Percentiles rank a stretch among this genome's conserved stretches.
These are phyloP conservation scores for Trichoderma atrobrunneum DNA, from an alignment of 2,329 filamentous ascomycete species.

Conservation along the genomic window DNA sequence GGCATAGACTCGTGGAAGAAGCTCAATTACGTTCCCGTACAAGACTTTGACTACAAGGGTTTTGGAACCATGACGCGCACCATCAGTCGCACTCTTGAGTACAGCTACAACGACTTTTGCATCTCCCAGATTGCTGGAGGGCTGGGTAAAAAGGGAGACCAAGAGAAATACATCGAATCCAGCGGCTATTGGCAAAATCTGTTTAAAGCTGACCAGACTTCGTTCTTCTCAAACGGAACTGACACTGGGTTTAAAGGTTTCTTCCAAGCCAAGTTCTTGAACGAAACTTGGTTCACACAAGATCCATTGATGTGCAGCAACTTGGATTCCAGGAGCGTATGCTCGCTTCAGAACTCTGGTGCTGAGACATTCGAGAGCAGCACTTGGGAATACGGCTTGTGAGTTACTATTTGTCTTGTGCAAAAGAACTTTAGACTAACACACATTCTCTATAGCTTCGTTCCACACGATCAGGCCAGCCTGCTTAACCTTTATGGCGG, in stretches of 20 bases:
- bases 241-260: conserved; percentile 68
- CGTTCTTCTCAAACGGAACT: conserved; percentile 48
- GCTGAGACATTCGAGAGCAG: conserved; percentile 71
- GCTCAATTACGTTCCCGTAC: conserved; percentile 67
- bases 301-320: conserved; percentile 63
- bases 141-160: conserved; percentile 53
- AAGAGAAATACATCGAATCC: conserved; percentile 57
- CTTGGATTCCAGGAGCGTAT: conserved; percentile 53
- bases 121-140: conserved; percentile 60
- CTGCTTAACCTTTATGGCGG: conserved; percentile 62
- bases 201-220: conserved; percentile 58
- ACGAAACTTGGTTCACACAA: conserved; percentile 66
- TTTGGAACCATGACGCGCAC: conserved; percentile 69
- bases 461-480: conserved; percentile 51
- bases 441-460: conserved; percentile 36
- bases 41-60: conserved; percentile 64
- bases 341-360: conserved; percentile 58
- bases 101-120: conserved; percentile 74
- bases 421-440: background rate
- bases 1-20: conserved; percentile 70
- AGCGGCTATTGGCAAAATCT: conserved; percentile 67
- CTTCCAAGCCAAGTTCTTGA: conserved; percentile 65
- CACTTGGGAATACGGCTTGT: conserved; percentile 72
- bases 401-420: conserved; percentile 26
- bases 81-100: conserved; percentile 72